Evolutionary conservation across 495 filamentous ascomycete species (phyloP).

Genomic region (Hypoxylon crocopeplum): DNA sequence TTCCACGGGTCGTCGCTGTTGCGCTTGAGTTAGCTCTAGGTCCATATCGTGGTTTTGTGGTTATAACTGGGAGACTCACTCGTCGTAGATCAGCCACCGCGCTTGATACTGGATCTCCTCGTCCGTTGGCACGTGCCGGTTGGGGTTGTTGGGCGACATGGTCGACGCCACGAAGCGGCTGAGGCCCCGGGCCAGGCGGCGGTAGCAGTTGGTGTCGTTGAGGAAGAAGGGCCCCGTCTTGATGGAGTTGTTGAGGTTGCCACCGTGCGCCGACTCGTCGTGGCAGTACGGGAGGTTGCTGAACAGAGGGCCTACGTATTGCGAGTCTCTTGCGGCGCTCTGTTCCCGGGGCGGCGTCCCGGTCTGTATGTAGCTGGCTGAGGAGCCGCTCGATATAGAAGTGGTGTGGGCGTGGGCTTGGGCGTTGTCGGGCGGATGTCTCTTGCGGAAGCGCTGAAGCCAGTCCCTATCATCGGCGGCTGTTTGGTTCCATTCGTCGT

Average conservation of each 20-base stretch:
- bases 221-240: constrained; percentile 49
- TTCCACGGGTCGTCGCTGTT: constrained; percentile 72
- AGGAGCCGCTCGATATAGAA: constrained; percentile 17
- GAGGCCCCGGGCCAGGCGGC: constrained; percentile 55
- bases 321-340: constrained; percentile 12
- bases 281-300: constrained; percentile 7
- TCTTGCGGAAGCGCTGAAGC: constrained; percentile 56
- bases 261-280: neutral
- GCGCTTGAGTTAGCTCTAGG: constrained; percentile 39
- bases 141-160: constrained; percentile 61
- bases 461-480: constrained; percentile 70
- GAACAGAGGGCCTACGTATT: constrained; percentile 13
- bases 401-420: constrained; percentile 1
- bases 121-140: constrained; percentile 59
- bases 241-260: constrained; percentile 17
- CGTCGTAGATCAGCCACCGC: constrained; percentile 63
- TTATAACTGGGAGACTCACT: constrained; percentile 45
- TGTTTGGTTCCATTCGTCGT: constrained; percentile 77
- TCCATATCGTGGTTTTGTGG: no score
- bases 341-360: constrained; percentile 8
- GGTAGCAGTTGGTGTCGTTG: constrained; percentile 63
- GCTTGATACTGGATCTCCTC: constrained; percentile 62
- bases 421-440: constrained; percentile 34
- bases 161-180: constrained; percentile 53
- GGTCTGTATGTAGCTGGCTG: neutral